Percentiles rank a stretch among this genome's conserved stretches.
These are phyloP conservation scores for Sugiyamaella qingdaonensis DNA, from an alignment of 805 yeast genomes.

Conservation along the genomic window DNA sequence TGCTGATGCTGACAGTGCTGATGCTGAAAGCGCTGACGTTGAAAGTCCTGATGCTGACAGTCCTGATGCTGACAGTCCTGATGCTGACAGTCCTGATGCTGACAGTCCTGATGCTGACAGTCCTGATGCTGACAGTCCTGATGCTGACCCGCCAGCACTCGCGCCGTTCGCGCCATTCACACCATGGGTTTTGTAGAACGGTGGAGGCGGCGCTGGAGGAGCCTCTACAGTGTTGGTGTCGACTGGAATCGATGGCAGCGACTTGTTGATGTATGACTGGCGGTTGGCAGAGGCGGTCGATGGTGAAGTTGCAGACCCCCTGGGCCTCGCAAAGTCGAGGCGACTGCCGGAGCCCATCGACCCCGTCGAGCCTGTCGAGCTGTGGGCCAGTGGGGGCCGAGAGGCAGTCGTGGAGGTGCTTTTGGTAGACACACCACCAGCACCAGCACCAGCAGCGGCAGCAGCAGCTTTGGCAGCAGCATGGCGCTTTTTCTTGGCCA, in stretches of 20 bases:
- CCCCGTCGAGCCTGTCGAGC: constrained; percentile 3
- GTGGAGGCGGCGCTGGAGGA: constrained; percentile 8
- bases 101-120: no score
- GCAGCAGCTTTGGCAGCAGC: constrained; percentile 11
- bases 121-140: no score
- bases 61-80: no score
- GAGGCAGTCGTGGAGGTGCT: background rate
- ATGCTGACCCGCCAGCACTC: background rate
- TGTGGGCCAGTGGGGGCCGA: background rate
- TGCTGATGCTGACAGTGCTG: background rate
- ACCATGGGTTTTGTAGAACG: constrained; percentile 7
- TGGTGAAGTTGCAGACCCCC: background rate
- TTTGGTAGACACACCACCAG: background rate
- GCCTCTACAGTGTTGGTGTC: background rate
- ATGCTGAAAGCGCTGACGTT: background rate
- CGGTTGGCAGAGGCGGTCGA: background rate
- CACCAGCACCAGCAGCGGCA: constrained; percentile 2
- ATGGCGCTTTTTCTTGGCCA: constrained; percentile 65
- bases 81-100: no score
- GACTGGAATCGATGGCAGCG: constrained; percentile 17
- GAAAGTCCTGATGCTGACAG: no score
- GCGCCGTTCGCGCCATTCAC: background rate
- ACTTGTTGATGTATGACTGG: constrained; percentile 9
- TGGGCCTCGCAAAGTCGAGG: constrained; percentile 1
- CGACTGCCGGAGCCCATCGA: background rate